Percentiles rank a stretch among this genome's conserved stretches.
These are phyloP conservation scores for Daldinia sp. DNA, from an alignment of 2,329 filamentous ascomycete genomes.

Conservation along the genomic window DNA sequence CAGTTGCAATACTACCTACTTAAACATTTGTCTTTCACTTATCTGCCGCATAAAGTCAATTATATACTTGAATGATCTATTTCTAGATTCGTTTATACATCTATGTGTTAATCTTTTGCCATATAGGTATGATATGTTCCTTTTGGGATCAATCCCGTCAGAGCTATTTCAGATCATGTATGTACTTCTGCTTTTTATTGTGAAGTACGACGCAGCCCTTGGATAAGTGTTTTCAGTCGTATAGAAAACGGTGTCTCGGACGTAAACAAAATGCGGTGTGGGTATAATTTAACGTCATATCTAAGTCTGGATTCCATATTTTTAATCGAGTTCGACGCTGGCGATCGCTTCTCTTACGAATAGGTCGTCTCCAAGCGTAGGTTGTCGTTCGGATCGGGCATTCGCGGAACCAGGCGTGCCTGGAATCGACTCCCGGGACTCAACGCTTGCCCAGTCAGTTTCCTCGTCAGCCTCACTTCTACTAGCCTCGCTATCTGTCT, in stretches of 20 bases:
- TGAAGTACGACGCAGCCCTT: not conserved
- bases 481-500: constrained; percentile 65
- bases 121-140: not conserved
- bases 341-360: constrained; percentile 47
- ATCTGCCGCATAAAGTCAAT: not conserved
- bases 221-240: not conserved
- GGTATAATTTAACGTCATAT: constrained; percentile 29
- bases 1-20: not conserved
- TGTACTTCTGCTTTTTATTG: not conserved
- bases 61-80: not conserved
- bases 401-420: constrained; percentile 35
- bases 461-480: constrained; percentile 58
- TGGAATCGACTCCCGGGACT: constrained; percentile 42
- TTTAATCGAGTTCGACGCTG: constrained; percentile 45
- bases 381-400: constrained; percentile 9
- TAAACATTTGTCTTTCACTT: not conserved
- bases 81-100: not conserved
- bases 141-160: not conserved
- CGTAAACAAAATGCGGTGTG: constrained; percentile 10
- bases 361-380: constrained; percentile 22
- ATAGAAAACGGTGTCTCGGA: not conserved
- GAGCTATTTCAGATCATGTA: not conserved
- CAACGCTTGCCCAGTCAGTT: constrained; percentile 48
- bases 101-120: not conserved
- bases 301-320: constrained; percentile 3